Base-by-base conservation (phyloP, 257 asterid genomes). In the Solanum pinnatisectum region DNA sequence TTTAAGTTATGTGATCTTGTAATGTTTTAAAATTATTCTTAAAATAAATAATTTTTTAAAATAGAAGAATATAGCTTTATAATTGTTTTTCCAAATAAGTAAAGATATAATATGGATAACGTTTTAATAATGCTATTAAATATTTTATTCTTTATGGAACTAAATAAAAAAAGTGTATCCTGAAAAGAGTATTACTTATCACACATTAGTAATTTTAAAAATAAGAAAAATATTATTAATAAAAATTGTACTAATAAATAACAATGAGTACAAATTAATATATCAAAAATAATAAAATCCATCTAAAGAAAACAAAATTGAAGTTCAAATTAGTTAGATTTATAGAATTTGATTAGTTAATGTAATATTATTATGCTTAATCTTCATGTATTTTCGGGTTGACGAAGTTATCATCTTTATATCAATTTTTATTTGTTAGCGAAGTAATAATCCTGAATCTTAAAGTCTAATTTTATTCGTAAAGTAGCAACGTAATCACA, bases 381-480 rank as follows among this genome's bases (percentile, higher is more conserved):
- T 70, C 40, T 70, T 70, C 33, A 4, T 60, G 14, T 60, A 60
- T 7, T 60, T 60, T 60, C 7, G 6, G 14, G 3, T 60, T 60
- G 15, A 23, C 2, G 27, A 59, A 59, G 68, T 3, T 59, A 59
- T 22, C 25, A 59, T 0, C 25, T 59, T 59, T 59, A 22, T 59
- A 22, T 59, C 27, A 59, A 59, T 22, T 22, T 22, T 59, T 20
- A 59, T 59, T 1, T 20, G 27, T 22, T 59, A 59, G 22, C 5
- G 0, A 59, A 4, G 68, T 1, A 3, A 59, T 1, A 22, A 59
- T 22, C 1, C 0, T 3, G 0, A 59, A 1, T 59, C 12, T 0
- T 1, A 22, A 59, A 22, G 2, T 3, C 0, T 59, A 22, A 0
- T 59, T 22, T 20, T 59, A 22, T 59, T 59, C 2, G 1, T 22